These are phyloP conservation scores for Lophiotrema nucula DNA, from an alignment of 495 filamentous ascomycete species.

Conservation along the genomic window DNA sequence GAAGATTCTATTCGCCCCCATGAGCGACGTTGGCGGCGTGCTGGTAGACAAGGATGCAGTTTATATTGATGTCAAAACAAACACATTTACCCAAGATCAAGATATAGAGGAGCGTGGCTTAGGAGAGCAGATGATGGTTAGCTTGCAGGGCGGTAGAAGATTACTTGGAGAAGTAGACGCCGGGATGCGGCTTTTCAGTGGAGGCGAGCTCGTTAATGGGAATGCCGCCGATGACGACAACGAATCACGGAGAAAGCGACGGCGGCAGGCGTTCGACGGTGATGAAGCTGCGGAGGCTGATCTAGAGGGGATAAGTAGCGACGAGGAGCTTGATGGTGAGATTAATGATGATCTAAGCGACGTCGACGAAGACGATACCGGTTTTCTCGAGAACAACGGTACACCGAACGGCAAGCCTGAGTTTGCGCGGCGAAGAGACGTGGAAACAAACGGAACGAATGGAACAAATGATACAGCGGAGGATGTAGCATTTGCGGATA, in stretches of 20 bases:
- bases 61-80: slow-evolving; percentile 72
- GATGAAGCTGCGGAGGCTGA: slow-evolving; percentile 49
- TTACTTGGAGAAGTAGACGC: slow-evolving; percentile 78
- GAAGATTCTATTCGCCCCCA: slow-evolving; percentile 91
- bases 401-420: slow-evolving; percentile 43
- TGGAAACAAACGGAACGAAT: slow-evolving; percentile 53
- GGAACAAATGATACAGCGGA: slow-evolving; percentile 2
- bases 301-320: slow-evolving; percentile 40
- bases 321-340: slow-evolving; percentile 51
- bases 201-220: slow-evolving; percentile 65
- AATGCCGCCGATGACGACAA: slow-evolving; percentile 55
- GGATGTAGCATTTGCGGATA: slow-evolving; percentile 85
- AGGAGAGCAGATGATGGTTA: slow-evolving; percentile 89
- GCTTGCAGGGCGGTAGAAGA: slow-evolving; percentile 76
- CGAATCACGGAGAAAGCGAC: slow-evolving; percentile 66
- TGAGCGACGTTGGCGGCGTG: slow-evolving; percentile 95
- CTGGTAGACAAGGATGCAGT: slow-evolving; percentile 78
- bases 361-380: slow-evolving; percentile 57
- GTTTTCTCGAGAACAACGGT: slow-evolving; percentile 46
- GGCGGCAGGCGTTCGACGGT: slow-evolving; percentile 61
- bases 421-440: slow-evolving; percentile 46
- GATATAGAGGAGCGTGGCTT: slow-evolving; percentile 73
- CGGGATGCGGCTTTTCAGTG: slow-evolving; percentile 79
- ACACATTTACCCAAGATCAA: slow-evolving; percentile 65
- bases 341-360: slow-evolving; percentile 53